phyloP scores from a whole-genome alignment of 352 stramenopile genomes.

The Pythium sukuiense region DNA sequence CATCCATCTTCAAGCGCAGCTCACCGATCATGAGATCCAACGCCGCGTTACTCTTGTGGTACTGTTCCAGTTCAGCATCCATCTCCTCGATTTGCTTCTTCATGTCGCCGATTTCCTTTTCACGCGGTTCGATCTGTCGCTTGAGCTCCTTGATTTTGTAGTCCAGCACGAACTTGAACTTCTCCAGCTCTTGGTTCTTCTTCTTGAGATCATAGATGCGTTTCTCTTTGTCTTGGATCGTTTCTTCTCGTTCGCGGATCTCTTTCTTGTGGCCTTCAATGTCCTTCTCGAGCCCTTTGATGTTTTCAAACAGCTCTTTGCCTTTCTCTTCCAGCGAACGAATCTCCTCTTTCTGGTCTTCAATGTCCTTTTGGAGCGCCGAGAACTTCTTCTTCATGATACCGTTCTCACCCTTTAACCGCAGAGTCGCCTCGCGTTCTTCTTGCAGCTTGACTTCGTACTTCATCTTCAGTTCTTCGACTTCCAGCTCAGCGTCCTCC shows the following conservation, averaged over 20 bases:
- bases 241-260: conserved; percentile 92
- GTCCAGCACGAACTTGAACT: conserved; percentile 97
- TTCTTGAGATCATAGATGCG: conserved; percentile 97
- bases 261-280: conserved; percentile 93
- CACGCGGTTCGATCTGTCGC: conserved; percentile 93
- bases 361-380: conserved; percentile 92
- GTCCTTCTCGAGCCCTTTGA: conserved; percentile 91
- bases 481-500: conserved; percentile 93
- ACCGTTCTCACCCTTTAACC: conserved; percentile 94
- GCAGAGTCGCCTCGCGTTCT: conserved; percentile 89
- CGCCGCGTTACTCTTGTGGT: conserved; percentile 94
- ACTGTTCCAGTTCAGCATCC: conserved; percentile 93
- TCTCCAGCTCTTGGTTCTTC: conserved; percentile 97
- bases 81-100: conserved; percentile 96
- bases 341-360: conserved; percentile 95
- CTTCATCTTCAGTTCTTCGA: conserved; percentile 90
- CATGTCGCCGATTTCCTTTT: conserved; percentile 94
- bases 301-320: conserved; percentile 92
- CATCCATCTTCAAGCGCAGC: conserved; percentile 92
- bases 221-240: conserved; percentile 96
- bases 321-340: conserved; percentile 89
- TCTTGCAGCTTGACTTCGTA: conserved; percentile 91
- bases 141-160: conserved; percentile 98
- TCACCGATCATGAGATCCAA: conserved; percentile 95
- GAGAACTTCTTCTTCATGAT: conserved; percentile 98